These are phyloP conservation scores for Pseudogymnoascus sp. DNA, from an alignment of 2,329 filamentous ascomycete species.

Conservation along the genomic window DNA sequence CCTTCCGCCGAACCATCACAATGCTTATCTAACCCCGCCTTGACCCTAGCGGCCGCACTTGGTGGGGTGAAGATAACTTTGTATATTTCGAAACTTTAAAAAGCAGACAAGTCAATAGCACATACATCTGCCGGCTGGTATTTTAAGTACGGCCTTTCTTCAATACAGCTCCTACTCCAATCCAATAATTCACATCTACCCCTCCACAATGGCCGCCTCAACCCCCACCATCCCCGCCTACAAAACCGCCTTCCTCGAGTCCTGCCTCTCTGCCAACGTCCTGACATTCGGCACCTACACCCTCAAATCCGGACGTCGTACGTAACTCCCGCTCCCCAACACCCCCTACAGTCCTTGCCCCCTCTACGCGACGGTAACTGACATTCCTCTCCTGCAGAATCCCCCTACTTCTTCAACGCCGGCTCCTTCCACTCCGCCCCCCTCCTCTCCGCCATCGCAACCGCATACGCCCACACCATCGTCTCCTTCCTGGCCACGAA, in stretches of 20 bases:
- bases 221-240: conserved; percentile 22
- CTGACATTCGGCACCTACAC: conserved; percentile 49
- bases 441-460: conserved; percentile 48
- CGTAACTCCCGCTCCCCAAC: background rate
- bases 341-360: background rate
- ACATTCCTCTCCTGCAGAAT: too few species aligned
- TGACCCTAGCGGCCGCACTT: conserved; percentile 1
- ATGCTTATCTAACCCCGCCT: conserved; percentile 4
- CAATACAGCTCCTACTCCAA: background rate
- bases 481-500: conserved; percentile 18
- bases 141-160: background rate
- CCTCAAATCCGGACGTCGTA: conserved; percentile 53
- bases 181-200: background rate
- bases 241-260: conserved; percentile 41
- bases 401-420: conserved; percentile 64
- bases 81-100: background rate
- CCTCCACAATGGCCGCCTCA: conserved; percentile 11
- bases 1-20: background rate
- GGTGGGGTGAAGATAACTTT: background rate
- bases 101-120: background rate
- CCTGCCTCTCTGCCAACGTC: conserved; percentile 38
- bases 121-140: background rate
- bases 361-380: background rate
- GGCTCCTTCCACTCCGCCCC: conserved; percentile 53
- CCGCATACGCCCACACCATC: conserved; percentile 44